phyloP scores from a whole-genome alignment of 2,329 filamentous ascomycete genomes.

The Juglanconis oblonga region DNA sequence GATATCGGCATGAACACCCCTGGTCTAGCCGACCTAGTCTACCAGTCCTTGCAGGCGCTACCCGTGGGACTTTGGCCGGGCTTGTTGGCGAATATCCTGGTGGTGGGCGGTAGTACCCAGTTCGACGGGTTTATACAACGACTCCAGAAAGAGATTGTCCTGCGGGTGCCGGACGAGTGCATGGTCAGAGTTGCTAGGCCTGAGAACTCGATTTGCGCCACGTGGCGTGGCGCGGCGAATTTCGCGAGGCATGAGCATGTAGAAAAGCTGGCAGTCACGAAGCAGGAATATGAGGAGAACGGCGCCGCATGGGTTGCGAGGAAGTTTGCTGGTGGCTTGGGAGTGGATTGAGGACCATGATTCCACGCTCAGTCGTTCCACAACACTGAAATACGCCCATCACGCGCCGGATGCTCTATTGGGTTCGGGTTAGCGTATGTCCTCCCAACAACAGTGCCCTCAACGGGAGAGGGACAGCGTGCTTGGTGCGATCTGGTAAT shows the following conservation, averaged over 20 bases:
- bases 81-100: conserved; percentile 80
- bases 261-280: conserved; percentile 71
- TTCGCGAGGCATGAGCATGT: conserved; percentile 70
- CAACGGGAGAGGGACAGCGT: no score
- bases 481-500: no score
- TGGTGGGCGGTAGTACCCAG: conserved; percentile 81
- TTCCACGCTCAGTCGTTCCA: no score
- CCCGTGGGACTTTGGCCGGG: conserved; percentile 83
- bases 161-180: conserved; percentile 72
- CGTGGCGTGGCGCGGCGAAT: conserved; percentile 81
- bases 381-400: no score
- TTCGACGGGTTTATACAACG: conserved; percentile 80
- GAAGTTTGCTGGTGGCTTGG: conserved; percentile 56
- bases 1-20: conserved; percentile 84
- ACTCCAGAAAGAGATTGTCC: conserved; percentile 70
- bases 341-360: conserved; percentile 19
- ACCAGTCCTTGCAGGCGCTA: conserved; percentile 71
- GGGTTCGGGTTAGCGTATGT: no score
- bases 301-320: conserved; percentile 72
- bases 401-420: no score
- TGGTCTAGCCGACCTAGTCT: conserved; percentile 77
- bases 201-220: conserved; percentile 71
- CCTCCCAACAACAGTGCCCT: no score
- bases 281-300: conserved; percentile 85
- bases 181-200: conserved; percentile 70